Base-by-base conservation (phyloP, 305 asterid species). In the Monarda citriodora region DNA sequence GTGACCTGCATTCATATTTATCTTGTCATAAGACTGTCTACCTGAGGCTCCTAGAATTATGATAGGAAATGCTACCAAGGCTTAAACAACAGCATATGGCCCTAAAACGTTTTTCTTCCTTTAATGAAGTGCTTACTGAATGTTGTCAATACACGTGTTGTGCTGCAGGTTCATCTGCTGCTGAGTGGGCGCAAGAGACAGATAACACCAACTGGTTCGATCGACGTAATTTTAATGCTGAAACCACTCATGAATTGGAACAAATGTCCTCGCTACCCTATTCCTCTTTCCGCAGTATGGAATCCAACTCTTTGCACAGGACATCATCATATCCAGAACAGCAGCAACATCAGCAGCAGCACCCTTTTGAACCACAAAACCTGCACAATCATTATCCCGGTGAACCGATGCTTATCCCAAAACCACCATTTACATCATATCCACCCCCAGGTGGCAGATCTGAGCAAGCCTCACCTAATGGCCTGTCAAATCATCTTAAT, bases 241-340 rank as follows among this genome's bases (percentile, higher is more conserved):
- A 83, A 76, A 63, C 74, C 63, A 47, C 59, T 50, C 77, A 70
- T 53, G 94, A 84, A 25, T 75, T 66, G 65, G 74, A 74, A 67
- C 79, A 76, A 64, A 73, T 90, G 93, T 69, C 96, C 60, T 72
- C 89, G 9, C 90, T 78, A 36, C 86, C 81, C 40, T 81, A 83
- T 66, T 68, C 93, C 20, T 60, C 82, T 46, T 61, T 77, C 67
- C 75, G 68, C 63, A 60, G 67, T 41, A 63, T 75, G 70, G 97
- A 87, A 56, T 42, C 88, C 21, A 81, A 75, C 58, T 64, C 72
- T 15, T 65, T 89, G 75, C 76, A 83, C 72, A 79, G 98, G 73
- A 82, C 98, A 64, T 77, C 95, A 46, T 92, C 98, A 22, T 83
- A 87, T 71, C 98, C 98, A 22, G 97, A 89, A 60, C 93, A 77